phyloP scores from a whole-genome alignment of 2,329 filamentous ascomycete species.

The Xylariaceae sp. region DNA sequence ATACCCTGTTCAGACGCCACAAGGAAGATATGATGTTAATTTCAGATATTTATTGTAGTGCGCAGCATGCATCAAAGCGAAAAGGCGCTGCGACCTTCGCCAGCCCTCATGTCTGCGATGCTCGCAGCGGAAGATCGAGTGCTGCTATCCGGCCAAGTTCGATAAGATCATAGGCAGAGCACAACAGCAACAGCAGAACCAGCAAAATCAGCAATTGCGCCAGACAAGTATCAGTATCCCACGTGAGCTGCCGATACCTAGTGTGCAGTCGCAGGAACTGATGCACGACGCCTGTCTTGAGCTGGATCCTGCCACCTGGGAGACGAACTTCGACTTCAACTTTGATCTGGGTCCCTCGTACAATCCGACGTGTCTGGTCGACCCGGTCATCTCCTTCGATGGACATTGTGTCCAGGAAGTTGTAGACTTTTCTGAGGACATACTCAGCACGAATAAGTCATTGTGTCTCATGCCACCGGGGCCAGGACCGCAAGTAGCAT shows the following conservation, averaged over 20 bases:
- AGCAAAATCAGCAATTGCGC: neutral
- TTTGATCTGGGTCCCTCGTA: conserved; percentile 9
- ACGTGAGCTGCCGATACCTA: too few relatives aligned
- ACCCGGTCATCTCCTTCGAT: conserved; percentile 11
- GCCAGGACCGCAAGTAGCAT: neutral
- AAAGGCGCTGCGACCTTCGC: conserved; percentile 21
- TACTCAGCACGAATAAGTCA: neutral
- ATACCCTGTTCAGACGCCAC: neutral
- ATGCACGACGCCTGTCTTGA: conserved; percentile 4
- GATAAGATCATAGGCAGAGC: neutral
- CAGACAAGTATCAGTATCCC: neutral
- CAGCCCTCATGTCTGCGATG: conserved; percentile 22
- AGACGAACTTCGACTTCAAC: conserved; percentile 15
- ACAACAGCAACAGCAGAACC: neutral
- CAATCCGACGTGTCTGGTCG: neutral
- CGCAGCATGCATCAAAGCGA: conserved; percentile 21
- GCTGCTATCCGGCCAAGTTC: conserved; percentile 10
- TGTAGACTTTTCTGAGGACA: conserved; percentile 8
- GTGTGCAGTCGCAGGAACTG: conserved; percentile 2
- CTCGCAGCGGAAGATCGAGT: conserved; percentile 18
- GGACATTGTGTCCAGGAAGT: conserved; percentile 7
- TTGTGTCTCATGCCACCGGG: conserved; percentile 1
- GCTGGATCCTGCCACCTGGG: conserved; percentile 7
- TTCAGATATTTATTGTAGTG: conserved; percentile 6
- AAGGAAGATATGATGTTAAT: neutral